Conservation (phyloP, 2,329 filamentous ascomycete genomes). For the Aspergillaceae sp. region DNA sequence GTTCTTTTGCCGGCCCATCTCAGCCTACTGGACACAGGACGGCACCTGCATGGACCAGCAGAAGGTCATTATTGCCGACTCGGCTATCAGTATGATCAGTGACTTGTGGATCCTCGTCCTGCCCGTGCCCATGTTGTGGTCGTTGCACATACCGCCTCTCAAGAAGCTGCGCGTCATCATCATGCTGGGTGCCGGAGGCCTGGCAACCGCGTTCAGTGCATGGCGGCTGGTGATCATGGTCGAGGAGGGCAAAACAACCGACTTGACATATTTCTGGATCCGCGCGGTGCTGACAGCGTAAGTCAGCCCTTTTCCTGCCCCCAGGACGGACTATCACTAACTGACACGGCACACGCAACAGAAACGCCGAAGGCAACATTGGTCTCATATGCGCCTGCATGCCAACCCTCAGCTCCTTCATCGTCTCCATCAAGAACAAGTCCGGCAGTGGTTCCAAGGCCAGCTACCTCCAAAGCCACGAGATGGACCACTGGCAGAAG, state of each 20-base stretch:
- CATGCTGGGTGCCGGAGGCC: conserved; percentile 19
- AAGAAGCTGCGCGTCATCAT: conserved; percentile 19
- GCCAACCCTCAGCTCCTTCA: conserved; percentile 6
- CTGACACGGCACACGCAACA: background rate
- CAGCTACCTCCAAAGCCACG: background rate
- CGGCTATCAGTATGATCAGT: conserved; percentile 17
- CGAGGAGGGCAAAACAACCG: conserved; percentile 11
- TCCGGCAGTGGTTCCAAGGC: background rate
- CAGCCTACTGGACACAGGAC: conserved; percentile 15
- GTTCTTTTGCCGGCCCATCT: conserved; percentile 18
- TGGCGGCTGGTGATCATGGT: conserved; percentile 19
- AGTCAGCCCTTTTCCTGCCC: background rate
- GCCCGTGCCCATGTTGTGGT: conserved; percentile 18
- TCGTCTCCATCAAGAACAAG: no score
- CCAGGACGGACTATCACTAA: no score
- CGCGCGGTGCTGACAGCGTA: conserved; percentile 19
- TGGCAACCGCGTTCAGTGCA: conserved; percentile 18
- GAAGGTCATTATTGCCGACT: conserved; percentile 19
- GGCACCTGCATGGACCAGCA: conserved; percentile 20
- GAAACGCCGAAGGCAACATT: conserved; percentile 16
- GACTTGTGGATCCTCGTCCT: conserved; percentile 20
- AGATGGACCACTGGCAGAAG: conserved; percentile 1
- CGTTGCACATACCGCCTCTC: conserved; percentile 13
- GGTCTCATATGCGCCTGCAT: conserved; percentile 19
- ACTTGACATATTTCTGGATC: conserved; percentile 19